Evolutionary conservation across 768 basidiomycete species (phyloP).

Genomic region (Hortiboletus flavorubellus): DNA sequence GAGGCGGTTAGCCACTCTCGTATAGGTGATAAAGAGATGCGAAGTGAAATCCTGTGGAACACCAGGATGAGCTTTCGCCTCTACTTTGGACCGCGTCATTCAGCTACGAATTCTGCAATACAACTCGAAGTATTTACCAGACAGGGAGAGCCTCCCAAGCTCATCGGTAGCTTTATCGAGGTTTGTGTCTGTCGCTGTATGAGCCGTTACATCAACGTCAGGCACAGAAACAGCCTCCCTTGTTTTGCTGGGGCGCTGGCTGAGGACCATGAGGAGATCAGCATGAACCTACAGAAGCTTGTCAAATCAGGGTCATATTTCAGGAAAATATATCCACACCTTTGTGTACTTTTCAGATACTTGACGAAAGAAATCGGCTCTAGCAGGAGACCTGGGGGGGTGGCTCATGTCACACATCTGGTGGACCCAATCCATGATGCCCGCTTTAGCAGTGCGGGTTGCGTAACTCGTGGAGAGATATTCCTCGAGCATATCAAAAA

Average conservation of each 20-base stretch:
- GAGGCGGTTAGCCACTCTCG: background rate
- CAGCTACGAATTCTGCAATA: background rate
- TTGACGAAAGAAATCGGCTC: background rate
- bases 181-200: background rate
- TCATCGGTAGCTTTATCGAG: no score
- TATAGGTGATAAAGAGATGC: background rate
- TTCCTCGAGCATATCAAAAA: constrained; percentile 5
- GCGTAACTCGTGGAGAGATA: background rate
- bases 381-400: background rate
- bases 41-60: background rate
- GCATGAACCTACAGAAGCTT: background rate
- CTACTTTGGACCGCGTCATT: background rate
- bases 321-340: background rate
- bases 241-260: background rate
- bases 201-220: background rate
- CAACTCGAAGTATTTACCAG: background rate
- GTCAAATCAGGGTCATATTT: background rate
- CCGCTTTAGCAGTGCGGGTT: background rate
- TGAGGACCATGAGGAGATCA: background rate
- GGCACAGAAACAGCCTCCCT: no score
- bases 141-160: background rate
- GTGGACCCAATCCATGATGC: background rate
- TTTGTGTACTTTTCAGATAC: background rate
- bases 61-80: background rate
- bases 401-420: constrained; percentile 6